Percentiles rank a stretch among this genome's conserved stretches.
These are phyloP conservation scores for Gnaphalium uliginosum DNA, from an alignment of 129 eudicot species.

Conservation along the genomic window DNA sequence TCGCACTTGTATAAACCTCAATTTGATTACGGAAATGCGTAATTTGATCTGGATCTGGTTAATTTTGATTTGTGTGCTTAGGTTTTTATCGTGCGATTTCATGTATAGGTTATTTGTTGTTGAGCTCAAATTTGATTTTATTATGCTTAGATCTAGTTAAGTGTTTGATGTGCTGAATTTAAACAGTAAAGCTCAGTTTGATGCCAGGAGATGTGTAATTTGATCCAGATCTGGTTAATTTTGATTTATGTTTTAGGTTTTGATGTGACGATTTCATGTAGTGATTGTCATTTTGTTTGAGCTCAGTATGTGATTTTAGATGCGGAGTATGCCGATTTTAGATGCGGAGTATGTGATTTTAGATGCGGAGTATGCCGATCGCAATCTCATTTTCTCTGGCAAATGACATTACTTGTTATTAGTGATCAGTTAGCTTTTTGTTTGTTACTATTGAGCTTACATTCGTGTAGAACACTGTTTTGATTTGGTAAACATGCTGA, in stretches of 20 bases:
- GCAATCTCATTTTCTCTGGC: conserved; percentile 23
- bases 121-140: not conserved
- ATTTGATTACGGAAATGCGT: not conserved
- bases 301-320: not conserved
- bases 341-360: not conserved
- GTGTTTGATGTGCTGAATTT: not conserved
- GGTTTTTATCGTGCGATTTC: not conserved
- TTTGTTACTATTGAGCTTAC: conserved; percentile 9
- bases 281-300: conserved; percentile 10
- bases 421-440: conserved; percentile 12
- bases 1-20: conserved; percentile 26
- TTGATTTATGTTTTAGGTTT: conserved; percentile 11
- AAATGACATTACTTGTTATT: conserved; percentile 19
- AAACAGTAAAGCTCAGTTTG: not conserved
- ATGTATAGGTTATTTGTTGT: not conserved
- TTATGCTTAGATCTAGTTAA: not conserved
- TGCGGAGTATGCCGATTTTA: conserved; percentile 13
- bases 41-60: conserved; percentile 36
- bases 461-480: conserved; percentile 11
- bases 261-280: not conserved
- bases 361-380: conserved; percentile 14
- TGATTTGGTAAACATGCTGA: conserved; percentile 3
- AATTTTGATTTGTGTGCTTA: no score
- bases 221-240: conserved; percentile 34
- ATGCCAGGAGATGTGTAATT: conserved; percentile 9